phyloP scores from a whole-genome alignment of 1,284 basidiomycete species.

The Fistulinella cinereoalba region DNA sequence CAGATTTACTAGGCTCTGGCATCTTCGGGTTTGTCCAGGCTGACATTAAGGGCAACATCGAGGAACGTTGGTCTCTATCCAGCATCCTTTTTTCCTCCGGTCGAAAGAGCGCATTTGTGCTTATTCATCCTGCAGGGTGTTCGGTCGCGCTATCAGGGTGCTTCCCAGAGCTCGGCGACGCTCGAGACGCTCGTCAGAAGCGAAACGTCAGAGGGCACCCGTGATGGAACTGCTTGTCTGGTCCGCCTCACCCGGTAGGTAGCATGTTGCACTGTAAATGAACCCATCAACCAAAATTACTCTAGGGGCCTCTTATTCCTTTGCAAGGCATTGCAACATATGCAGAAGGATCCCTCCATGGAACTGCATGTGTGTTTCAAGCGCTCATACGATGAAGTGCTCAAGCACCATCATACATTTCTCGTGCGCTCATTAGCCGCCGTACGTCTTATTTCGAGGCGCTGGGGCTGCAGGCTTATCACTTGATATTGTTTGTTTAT shows the following conservation, averaged over 20 bases:
- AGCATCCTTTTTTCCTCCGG: slow-evolving; percentile 3
- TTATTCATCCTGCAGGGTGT: slow-evolving; percentile 62
- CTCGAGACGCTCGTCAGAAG: slow-evolving; percentile 76
- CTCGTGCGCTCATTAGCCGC: slow-evolving; percentile 80
- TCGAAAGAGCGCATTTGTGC: slow-evolving; percentile 12
- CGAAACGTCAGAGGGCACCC: slow-evolving; percentile 53
- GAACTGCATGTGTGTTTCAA: slow-evolving; percentile 86
- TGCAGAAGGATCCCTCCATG: slow-evolving; percentile 63
- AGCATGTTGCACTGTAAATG: slow-evolving; percentile 8
- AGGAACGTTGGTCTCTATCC: slow-evolving; percentile 46
- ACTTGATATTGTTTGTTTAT: no score
- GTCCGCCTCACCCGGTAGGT: slow-evolving; percentile 79
- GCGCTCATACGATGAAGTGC: slow-evolving; percentile 80
- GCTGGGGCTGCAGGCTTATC: no score
- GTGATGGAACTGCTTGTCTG: slow-evolving; percentile 59
- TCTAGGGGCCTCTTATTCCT: slow-evolving; percentile 31
- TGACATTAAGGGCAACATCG: slow-evolving; percentile 88
- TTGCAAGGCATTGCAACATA: slow-evolving; percentile 67
- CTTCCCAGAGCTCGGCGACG: slow-evolving; percentile 60
- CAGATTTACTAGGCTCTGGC: slow-evolving; percentile 84
- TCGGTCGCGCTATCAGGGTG: slow-evolving; percentile 61
- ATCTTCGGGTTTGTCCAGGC: slow-evolving; percentile 90
- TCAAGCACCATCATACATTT: slow-evolving; percentile 84
- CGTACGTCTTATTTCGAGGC: slow-evolving; percentile 55
- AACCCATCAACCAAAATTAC: slow-evolving; percentile 7